phyloP scores from a whole-genome alignment of 1,284 basidiomycete species.

The Hypsizygus ulmarius region DNA sequence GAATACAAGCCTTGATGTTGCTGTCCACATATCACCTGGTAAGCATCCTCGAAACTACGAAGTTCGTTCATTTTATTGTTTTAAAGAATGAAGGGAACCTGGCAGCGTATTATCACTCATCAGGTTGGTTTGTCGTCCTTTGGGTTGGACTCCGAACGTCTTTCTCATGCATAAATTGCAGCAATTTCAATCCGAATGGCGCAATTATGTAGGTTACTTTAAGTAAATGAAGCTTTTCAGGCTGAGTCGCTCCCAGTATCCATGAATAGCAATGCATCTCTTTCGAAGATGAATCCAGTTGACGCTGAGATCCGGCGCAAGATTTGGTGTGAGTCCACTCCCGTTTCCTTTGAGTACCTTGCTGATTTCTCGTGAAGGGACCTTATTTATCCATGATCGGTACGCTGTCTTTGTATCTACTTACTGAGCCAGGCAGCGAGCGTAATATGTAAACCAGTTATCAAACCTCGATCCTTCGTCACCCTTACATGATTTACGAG shows the following conservation, averaged over 20 bases:
- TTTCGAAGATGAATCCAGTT: constrained; percentile 1
- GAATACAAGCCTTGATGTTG: constrained; percentile 12
- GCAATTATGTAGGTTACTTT: constrained; percentile 8
- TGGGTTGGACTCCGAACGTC: too few species aligned
- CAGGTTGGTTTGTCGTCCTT: constrained; percentile 5
- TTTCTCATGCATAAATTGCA: background rate
- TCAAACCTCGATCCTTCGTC: constrained; percentile 12
- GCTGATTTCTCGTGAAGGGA: constrained; percentile 8
- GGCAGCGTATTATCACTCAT: constrained; percentile 8
- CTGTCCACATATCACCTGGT: constrained; percentile 12
- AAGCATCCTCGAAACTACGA: background rate
- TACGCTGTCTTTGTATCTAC: background rate
- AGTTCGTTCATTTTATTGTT: background rate
- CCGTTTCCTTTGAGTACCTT: background rate
- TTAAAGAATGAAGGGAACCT: constrained; percentile 12
- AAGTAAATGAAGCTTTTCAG: background rate
- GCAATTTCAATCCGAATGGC: constrained; percentile 14
- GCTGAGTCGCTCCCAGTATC: constrained; percentile 5
- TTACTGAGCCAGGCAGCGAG: background rate
- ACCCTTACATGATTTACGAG: constrained; percentile 15
- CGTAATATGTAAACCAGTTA: background rate
- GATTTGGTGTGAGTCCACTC: constrained; percentile 13
- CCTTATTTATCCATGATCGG: constrained; percentile 14
- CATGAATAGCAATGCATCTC: constrained; percentile 7
- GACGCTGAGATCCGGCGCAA: constrained; percentile 10